Percentiles rank a stretch among this genome's conserved stretches.
phyloP scores from a whole-genome alignment of 805 yeast genomes.

The Candida germanica region DNA sequence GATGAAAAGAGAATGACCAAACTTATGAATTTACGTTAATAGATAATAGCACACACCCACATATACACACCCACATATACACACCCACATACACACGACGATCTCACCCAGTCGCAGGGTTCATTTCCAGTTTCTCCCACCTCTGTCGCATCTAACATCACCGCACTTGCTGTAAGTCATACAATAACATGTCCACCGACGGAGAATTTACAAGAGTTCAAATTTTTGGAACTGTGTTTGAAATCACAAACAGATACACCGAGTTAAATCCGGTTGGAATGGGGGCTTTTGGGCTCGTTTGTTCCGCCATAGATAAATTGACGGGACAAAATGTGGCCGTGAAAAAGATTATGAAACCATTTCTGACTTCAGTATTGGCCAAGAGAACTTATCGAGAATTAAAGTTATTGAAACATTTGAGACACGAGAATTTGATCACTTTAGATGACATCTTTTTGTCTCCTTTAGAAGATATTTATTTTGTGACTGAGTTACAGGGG shows the following conservation, averaged over 20 bases:
- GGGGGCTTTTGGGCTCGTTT: constrained; percentile 99
- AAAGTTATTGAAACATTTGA: constrained; percentile 85
- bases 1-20: constrained; percentile 23
- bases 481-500: constrained; percentile 95
- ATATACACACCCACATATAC: too few species aligned
- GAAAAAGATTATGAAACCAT: constrained; percentile 96
- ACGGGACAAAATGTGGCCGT: constrained; percentile 94
- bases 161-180: neutral
- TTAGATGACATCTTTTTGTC: constrained; percentile 91
- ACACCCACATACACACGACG: too few species aligned
- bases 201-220: constrained; percentile 69
- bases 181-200: constrained; percentile 33
- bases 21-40: constrained; percentile 24
- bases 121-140: too few species aligned
- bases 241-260: constrained; percentile 83
- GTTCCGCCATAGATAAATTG: constrained; percentile 90
- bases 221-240: constrained; percentile 93
- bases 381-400: constrained; percentile 96
- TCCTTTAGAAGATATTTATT: constrained; percentile 92
- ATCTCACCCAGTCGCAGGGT: neutral
- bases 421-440: constrained; percentile 92
- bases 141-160: too few species aligned
- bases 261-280: constrained; percentile 97
- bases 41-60: too few species aligned
- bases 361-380: constrained; percentile 89